These are phyloP conservation scores for Mortierella alpina DNA, from an alignment of 192 early-diverging fungal species.

Conservation along the genomic window DNA sequence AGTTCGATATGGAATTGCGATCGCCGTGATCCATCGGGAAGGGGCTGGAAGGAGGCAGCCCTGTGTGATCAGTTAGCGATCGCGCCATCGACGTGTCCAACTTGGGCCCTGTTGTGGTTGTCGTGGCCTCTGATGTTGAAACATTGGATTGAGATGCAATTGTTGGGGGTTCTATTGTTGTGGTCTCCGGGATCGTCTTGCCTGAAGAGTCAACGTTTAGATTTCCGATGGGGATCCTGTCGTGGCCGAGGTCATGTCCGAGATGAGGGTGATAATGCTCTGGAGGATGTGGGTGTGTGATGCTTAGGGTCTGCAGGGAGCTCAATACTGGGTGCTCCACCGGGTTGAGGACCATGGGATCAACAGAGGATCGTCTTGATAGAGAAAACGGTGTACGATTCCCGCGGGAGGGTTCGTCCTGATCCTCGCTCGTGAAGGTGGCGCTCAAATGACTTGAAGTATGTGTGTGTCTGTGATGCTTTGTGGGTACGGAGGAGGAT, in stretches of 20 bases:
- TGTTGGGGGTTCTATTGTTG: background rate
- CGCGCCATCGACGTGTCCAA: background rate
- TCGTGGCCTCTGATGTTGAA: background rate
- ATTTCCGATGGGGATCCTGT: conserved; percentile 17
- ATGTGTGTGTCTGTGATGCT: conserved; percentile 24
- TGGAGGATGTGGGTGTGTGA: conserved; percentile 33
- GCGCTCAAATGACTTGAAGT: conserved; percentile 28
- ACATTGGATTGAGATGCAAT: background rate
- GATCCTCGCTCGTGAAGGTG: conserved; percentile 12
- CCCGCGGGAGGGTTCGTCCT: conserved; percentile 1
- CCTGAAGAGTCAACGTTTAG: background rate
- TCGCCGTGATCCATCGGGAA: conserved; percentile 40
- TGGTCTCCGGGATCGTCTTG: background rate
- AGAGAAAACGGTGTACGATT: conserved; percentile 8
- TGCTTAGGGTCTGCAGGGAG: conserved; percentile 21
- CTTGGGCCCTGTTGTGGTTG: background rate
- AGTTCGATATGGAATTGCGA: conserved; percentile 36
- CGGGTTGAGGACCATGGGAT: conserved; percentile 12
- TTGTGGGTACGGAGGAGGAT: conserved; percentile 14
- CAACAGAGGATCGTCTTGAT: conserved; percentile 19
- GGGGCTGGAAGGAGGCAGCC: conserved; percentile 6
- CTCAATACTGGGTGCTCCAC: conserved; percentile 34
- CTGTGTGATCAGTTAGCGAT: background rate
- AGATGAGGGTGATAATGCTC: conserved; percentile 38
- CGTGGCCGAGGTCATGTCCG: conserved; percentile 47